These are phyloP conservation scores for Neurospora cerealis DNA, from an alignment of 495 filamentous ascomycete species.

Conservation along the genomic window DNA sequence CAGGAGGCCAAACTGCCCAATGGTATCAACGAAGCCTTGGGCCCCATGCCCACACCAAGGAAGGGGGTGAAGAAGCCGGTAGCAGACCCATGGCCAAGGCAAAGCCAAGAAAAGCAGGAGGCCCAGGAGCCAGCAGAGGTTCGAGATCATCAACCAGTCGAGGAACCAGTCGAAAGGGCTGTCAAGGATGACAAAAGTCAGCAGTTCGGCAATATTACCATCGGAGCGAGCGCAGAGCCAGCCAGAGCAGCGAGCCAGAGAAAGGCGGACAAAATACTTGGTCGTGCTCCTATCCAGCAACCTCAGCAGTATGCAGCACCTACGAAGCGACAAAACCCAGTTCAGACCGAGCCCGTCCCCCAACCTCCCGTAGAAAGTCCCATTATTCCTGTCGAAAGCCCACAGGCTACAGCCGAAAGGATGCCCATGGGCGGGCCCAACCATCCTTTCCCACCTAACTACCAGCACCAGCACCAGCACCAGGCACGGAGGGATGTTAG, in stretches of 20 bases:
- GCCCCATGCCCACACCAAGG: not conserved
- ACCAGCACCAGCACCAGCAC: not conserved
- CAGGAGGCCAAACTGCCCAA: conserved; percentile 24
- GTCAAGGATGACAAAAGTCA: not conserved
- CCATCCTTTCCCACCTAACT: not conserved
- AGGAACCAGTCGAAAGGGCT: not conserved
- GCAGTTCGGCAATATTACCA: not conserved
- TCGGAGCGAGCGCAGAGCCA: not conserved
- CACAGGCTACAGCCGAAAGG: not conserved
- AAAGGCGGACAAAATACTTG: conserved; percentile 21
- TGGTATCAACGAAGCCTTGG: conserved; percentile 11
- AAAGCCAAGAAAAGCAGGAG: not conserved
- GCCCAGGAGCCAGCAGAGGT: not conserved
- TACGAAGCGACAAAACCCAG: not conserved
- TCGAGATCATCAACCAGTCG: not conserved
- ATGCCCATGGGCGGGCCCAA: not conserved
- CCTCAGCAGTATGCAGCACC: conserved; percentile 2
- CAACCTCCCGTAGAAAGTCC: not conserved
- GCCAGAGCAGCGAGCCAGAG: conserved; percentile 11
- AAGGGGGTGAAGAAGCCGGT: not conserved
- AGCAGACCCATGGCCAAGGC: not conserved
- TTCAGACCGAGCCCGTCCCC: not conserved
- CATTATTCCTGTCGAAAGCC: not conserved
- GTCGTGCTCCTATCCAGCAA: conserved; percentile 8
- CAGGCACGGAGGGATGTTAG: conserved; percentile 7